phyloP scores from a whole-genome alignment of 1,284 basidiomycete genomes.

The Fomes fomentarius region DNA sequence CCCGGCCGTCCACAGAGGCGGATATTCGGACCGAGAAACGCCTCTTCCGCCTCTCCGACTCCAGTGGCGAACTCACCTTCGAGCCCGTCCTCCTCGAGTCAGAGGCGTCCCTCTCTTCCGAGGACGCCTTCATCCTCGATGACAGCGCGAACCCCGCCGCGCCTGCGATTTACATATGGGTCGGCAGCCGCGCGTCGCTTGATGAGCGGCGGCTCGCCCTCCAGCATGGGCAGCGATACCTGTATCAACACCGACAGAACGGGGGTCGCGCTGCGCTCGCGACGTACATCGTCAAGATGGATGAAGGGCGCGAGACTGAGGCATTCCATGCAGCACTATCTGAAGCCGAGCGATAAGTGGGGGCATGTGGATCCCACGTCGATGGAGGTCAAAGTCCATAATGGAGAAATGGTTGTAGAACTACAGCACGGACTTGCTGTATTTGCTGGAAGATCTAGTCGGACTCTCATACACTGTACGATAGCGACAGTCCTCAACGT shows the following conservation, averaged over 20 bases:
- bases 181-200: conserved; percentile 51
- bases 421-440: not conserved
- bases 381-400: not conserved
- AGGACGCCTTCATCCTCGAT: conserved; percentile 54
- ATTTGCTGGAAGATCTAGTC: not conserved
- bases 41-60: conserved; percentile 54
- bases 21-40: conserved; percentile 26
- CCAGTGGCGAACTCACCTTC: conserved; percentile 43
- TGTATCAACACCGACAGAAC: conserved; percentile 42
- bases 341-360: not conserved
- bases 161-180: conserved; percentile 59
- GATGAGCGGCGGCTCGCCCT: conserved; percentile 52
- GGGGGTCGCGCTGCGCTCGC: conserved; percentile 34
- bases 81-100: conserved; percentile 37
- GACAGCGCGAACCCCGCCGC: conserved; percentile 32
- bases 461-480: not conserved
- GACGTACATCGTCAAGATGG: conserved; percentile 51
- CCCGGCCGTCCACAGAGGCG: conserved; percentile 5
- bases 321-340: conserved; percentile 40
- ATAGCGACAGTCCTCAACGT: not conserved
- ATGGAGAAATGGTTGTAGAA: not conserved
- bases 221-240: conserved; percentile 57
- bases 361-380: not conserved
- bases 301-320: conserved; percentile 51
- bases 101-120: conserved; percentile 42